Percentiles rank a stretch among this genome's conserved stretches.
Conservation (phyloP, 306 rosid genomes). For the Prunus armeniaca region DNA sequence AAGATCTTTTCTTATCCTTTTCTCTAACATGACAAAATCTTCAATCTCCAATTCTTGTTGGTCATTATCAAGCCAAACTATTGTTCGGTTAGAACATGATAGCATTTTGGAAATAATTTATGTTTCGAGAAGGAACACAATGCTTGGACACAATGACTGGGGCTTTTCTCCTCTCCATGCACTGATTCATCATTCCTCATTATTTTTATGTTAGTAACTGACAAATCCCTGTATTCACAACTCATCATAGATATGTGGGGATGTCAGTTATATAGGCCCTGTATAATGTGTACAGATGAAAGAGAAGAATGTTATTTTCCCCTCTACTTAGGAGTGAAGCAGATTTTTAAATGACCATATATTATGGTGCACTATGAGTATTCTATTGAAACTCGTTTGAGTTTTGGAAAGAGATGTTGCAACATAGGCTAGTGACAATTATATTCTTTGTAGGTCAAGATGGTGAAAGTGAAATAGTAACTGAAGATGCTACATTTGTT, state of each 20-base stretch:
- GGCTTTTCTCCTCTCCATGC: neutral
- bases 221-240: neutral
- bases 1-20: neutral
- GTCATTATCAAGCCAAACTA: neutral
- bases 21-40: neutral
- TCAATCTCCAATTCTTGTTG: neutral
- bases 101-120: neutral
- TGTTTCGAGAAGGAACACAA: neutral
- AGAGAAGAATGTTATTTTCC: neutral
- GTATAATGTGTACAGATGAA: neutral
- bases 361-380: neutral
- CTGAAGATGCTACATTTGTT: slow-evolving; percentile 61
- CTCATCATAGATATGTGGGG: neutral
- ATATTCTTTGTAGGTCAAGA: slow-evolving; percentile 37
- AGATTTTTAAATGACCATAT: neutral
- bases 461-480: slow-evolving; percentile 50
- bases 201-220: neutral
- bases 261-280: neutral
- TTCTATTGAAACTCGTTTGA: neutral
- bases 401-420: neutral
- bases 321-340: neutral
- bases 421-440: neutral
- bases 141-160: neutral
- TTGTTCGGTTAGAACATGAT: neutral
- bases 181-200: neutral